Conservation (phyloP, 208 protist species). For the Trypanosoma vivax region DNA sequence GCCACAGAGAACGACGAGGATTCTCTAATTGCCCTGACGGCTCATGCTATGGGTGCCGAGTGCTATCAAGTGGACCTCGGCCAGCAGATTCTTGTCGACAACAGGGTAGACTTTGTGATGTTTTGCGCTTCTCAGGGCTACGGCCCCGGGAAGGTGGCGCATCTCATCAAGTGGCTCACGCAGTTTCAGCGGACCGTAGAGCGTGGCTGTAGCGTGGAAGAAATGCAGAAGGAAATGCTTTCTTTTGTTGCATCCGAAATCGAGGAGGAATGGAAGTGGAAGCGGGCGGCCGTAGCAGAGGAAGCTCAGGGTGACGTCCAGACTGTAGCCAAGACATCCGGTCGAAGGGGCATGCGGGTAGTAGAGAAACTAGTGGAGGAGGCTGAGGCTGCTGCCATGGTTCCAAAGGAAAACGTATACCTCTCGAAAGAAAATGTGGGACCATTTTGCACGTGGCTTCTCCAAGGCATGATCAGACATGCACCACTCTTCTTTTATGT, state of each 20-base stretch:
- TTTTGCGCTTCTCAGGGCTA: constrained; percentile 62
- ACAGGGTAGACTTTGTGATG: constrained; percentile 45
- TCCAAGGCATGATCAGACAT: constrained; percentile 53
- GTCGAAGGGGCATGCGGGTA: constrained; percentile 10
- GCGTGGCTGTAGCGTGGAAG: constrained; percentile 2
- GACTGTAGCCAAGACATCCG: constrained; percentile 10
- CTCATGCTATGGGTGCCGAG: constrained; percentile 32
- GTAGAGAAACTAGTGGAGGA: constrained; percentile 48
- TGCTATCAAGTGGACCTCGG: constrained; percentile 63
- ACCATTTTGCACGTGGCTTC: constrained; percentile 39
- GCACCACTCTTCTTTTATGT: constrained; percentile 43
- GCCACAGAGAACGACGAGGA: constrained; percentile 16
- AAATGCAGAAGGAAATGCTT: constrained; percentile 17
- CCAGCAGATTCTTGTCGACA: constrained; percentile 66
- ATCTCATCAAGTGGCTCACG: constrained; percentile 46
- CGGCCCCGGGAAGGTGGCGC: constrained; percentile 39
- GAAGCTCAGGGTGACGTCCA: constrained; percentile 1
- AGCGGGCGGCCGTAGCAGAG: constrained; percentile 19
- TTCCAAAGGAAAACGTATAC: constrained; percentile 67
- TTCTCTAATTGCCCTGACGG: constrained; percentile 34
- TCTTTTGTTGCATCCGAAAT: constrained; percentile 43
- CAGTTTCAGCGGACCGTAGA: constrained; percentile 20
- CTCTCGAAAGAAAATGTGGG: constrained; percentile 37
- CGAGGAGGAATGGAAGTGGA: constrained; percentile 52
- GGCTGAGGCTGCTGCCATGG: constrained; percentile 33